These are phyloP conservation scores for Fraxinus angustifolia DNA, from an alignment of 305 asterid genomes.

Conservation along the genomic window DNA sequence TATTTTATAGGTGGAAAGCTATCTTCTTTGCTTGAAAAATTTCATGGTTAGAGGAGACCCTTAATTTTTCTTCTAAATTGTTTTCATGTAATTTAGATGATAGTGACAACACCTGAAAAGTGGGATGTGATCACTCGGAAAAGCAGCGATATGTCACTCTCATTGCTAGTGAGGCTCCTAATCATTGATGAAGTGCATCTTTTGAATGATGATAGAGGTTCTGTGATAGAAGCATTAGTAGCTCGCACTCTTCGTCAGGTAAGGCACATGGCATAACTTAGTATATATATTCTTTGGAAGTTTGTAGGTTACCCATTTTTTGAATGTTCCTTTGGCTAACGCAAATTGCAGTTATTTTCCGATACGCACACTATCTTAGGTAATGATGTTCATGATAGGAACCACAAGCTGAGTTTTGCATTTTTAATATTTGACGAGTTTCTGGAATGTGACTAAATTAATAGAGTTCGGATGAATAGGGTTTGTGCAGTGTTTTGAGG, in stretches of 20 bases:
- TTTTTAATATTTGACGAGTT: neutral
- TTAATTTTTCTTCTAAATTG: constrained; percentile 5
- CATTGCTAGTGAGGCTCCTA: constrained; percentile 96
- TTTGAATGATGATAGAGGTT: constrained; percentile 92
- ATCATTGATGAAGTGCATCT: constrained; percentile 97
- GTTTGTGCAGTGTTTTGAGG: neutral
- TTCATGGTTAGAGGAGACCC: constrained; percentile 12
- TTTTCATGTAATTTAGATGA: constrained; percentile 63
- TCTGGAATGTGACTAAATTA: neutral
- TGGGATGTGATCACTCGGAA: constrained; percentile 99
- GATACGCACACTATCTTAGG: neutral
- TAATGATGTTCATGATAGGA: neutral
- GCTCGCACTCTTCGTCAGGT: constrained; percentile 99
- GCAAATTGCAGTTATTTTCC: neutral
- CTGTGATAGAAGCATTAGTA: constrained; percentile 95
- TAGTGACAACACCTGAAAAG: constrained; percentile 98
- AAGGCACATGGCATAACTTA: constrained; percentile 26
- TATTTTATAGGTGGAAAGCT: constrained; percentile 4
- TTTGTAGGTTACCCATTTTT: constrained; percentile 8
- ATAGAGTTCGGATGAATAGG: neutral
- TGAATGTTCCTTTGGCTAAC: neutral
- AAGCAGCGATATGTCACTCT: constrained; percentile 93
- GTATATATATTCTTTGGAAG: constrained; percentile 9
- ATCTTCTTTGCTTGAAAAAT: constrained; percentile 22
- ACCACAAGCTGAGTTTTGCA: neutral